Evolutionary conservation across 164 flowering plant genomes (phyloP), one percentile per base, ranked within the genome.

Genomic region (Sedum album): DNA sequence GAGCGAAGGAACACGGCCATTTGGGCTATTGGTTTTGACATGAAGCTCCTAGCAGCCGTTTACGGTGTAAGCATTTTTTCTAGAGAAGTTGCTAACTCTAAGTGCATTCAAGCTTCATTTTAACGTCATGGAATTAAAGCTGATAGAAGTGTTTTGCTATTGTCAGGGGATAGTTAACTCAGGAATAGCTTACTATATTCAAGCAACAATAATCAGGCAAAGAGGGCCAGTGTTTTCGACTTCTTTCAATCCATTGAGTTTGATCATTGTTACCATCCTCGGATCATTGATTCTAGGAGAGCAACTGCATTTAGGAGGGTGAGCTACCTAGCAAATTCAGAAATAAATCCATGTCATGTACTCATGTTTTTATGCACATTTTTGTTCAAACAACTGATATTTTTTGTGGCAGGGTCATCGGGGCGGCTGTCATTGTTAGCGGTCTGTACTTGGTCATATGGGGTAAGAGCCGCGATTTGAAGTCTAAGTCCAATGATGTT

Each of bases 141-240:
- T 35, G 44, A 33, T 17, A 13, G 18, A 57, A 15, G 9, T 60
- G 53, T 38, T 61, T 71, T 60, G 51, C 11, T 76, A 74, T n/a
- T n/a, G n/a, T n/a, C 80, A 84, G 87, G 87, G 85, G 14, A 53
- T 80, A 60, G 21, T 84, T 0, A 71, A 79, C 68, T 84, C 87
- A 5, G 88, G 83, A 17, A 4, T 81, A 3, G 77, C 72, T 31
- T 82, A 70, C 66, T 84, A 76, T 39, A 39, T 80, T 5, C 75
- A 75, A 68, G 88, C 83, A 42, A 48, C 76, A 51, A 31, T 82
- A 30, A 79, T 81, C 75, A 72, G 69, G 66, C 63, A 68, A 2
- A 82, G 60, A 65, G 88, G 88, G 1, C 85, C 88, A 0, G 88
- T 84, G 62, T 84, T 84, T 60, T 82, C 77, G 23, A 79, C 85